phyloP scores from a whole-genome alignment of 2,329 filamentous ascomycete genomes.

The Elsinoe batatas region DNA sequence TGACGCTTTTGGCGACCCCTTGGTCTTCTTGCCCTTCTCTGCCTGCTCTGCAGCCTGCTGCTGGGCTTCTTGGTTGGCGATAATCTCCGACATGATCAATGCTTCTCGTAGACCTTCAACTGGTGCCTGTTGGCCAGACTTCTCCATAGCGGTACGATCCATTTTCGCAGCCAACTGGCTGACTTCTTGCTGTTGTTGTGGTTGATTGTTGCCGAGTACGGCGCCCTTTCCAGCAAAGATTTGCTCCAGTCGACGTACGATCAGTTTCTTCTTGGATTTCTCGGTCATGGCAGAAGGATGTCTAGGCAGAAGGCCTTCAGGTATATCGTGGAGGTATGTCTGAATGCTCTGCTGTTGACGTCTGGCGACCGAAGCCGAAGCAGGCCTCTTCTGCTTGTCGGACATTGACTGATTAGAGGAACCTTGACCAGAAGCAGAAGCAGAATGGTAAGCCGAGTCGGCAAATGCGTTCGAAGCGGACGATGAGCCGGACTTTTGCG shows the following conservation, averaged over 20 bases:
- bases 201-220: slow-evolving; percentile 34
- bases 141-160: slow-evolving; percentile 34
- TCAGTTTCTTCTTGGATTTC: slow-evolving; percentile 63
- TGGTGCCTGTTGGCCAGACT: slow-evolving; percentile 26
- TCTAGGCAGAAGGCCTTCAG: slow-evolving; percentile 55
- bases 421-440: slow-evolving; percentile 35
- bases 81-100: slow-evolving; percentile 31
- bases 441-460: slow-evolving; percentile 55
- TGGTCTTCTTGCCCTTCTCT: not conserved
- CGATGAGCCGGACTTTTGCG: slow-evolving; percentile 51
- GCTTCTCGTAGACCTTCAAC: slow-evolving; percentile 39
- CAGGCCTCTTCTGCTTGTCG: slow-evolving; percentile 17
- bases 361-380: slow-evolving; percentile 20
- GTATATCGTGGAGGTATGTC: slow-evolving; percentile 62
- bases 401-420: slow-evolving; percentile 30
- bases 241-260: slow-evolving; percentile 67
- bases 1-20: slow-evolving; percentile 9
- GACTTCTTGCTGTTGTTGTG: slow-evolving; percentile 48
- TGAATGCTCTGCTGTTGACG: slow-evolving; percentile 51
- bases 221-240: slow-evolving; percentile 64
- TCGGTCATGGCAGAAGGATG: slow-evolving; percentile 53
- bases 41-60: not conserved
- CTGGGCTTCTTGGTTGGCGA: slow-evolving; percentile 5
- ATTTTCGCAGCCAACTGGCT: slow-evolving; percentile 44
- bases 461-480: slow-evolving; percentile 38